These are phyloP conservation scores for Parsonsia alboflavescens DNA, from an alignment of 257 asterid genomes.

Conservation along the genomic window DNA sequence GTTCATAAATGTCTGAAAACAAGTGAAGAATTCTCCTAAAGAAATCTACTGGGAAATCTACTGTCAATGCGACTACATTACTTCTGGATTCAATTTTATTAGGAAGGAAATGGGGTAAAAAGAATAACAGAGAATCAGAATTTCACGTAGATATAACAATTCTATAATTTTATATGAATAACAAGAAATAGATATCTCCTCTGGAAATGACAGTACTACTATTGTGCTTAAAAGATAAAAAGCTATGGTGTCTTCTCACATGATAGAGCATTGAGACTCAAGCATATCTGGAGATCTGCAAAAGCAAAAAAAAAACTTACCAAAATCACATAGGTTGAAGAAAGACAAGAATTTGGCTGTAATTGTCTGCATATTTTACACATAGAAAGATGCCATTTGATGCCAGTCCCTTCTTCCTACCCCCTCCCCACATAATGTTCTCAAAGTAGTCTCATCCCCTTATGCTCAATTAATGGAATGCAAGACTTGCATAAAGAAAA, in stretches of 20 bases:
- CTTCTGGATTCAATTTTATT: neutral
- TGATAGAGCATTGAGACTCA: slow-evolving; percentile 56
- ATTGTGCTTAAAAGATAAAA: neutral
- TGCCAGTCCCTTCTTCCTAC: neutral
- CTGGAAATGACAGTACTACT: neutral
- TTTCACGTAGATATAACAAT: neutral
- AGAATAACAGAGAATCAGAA: neutral
- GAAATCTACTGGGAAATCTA: neutral
- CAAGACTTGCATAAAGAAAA: neutral
- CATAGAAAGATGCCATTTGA: neutral
- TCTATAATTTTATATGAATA: neutral
- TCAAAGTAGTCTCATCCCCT: neutral
- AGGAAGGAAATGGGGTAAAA: neutral
- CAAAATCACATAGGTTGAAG: neutral
- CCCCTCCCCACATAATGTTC: neutral
- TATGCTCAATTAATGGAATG: neutral
- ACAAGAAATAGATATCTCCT: neutral
- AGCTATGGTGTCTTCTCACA: slow-evolving; percentile 30
- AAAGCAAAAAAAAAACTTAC: slow-evolving; percentile 10
- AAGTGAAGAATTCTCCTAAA: neutral
- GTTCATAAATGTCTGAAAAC: neutral
- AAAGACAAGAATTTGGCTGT: no score
- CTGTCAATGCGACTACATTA: neutral
- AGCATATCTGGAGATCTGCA: slow-evolving; percentile 85
- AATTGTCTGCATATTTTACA: neutral